Conservation (phyloP, 2,329 filamentous ascomycete genomes). For the Cryphonectria nitschkei region DNA sequence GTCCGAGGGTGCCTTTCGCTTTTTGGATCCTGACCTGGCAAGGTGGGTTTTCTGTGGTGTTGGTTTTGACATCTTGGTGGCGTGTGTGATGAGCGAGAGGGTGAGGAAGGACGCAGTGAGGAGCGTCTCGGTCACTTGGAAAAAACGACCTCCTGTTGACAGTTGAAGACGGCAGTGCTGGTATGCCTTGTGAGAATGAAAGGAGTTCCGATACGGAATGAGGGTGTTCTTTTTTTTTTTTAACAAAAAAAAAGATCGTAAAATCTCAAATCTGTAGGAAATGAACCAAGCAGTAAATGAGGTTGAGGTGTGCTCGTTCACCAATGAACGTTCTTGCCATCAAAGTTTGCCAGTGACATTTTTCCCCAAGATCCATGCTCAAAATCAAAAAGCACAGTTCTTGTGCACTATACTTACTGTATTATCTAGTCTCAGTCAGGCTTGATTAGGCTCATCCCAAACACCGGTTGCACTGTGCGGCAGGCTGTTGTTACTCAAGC, state of each 20-base stretch:
- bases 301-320: neutral
- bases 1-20: constrained; percentile 48
- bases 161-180: neutral
- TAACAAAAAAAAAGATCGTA: neutral
- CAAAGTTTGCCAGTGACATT: constrained; percentile 5
- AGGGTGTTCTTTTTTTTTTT: neutral
- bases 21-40: constrained; percentile 47
- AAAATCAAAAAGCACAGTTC: neutral
- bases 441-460: neutral
- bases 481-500: no score
- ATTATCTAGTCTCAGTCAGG: neutral
- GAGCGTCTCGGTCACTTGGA: neutral
- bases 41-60: constrained; percentile 14
- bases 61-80: constrained; percentile 17
- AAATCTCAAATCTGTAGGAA: neutral
- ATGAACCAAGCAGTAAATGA: neutral
- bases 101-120: neutral
- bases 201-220: neutral
- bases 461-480: neutral
- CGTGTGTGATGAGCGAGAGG: neutral
- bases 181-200: neutral
- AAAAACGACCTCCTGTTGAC: neutral
- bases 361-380: neutral
- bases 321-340: neutral
- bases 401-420: neutral